phyloP scores from a whole-genome alignment of 2,329 filamentous ascomycete species.

The Pseudovirgaria hyperparasitica region DNA sequence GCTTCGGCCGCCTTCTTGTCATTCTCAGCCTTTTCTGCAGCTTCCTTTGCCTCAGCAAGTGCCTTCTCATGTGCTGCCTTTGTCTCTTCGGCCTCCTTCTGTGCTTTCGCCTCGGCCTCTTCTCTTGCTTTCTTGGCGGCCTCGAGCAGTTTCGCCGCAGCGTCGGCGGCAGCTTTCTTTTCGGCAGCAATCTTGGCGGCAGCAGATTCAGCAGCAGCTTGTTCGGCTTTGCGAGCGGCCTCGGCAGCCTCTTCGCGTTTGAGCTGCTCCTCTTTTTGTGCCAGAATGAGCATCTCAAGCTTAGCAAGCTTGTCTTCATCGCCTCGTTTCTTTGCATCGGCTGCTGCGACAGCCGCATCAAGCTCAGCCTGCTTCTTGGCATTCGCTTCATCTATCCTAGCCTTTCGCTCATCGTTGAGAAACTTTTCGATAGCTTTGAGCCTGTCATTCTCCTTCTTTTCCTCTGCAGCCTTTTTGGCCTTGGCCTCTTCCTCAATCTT shows the following conservation, averaged over 20 bases:
- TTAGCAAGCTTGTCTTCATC: slow-evolving; percentile 19
- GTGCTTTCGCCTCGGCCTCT: slow-evolving; percentile 16
- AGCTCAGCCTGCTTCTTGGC: slow-evolving; percentile 20
- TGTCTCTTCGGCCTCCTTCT: slow-evolving; percentile 16
- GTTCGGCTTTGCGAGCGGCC: slow-evolving; percentile 22
- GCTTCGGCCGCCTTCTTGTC: slow-evolving; percentile 42
- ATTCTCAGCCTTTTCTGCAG: slow-evolving; percentile 15
- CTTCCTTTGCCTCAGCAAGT: slow-evolving; percentile 10
- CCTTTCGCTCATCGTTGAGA: slow-evolving; percentile 22
- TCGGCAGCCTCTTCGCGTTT: slow-evolving; percentile 22
- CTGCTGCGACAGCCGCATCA: slow-evolving; percentile 15
- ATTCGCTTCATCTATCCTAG: slow-evolving; percentile 22
- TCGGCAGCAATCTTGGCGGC: slow-evolving; percentile 39
- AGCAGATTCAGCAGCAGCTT: slow-evolving; percentile 35
- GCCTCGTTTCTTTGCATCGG: slow-evolving; percentile 20
- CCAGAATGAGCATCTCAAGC: slow-evolving; percentile 27
- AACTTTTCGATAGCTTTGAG: slow-evolving; percentile 19
- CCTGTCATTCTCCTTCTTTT: slow-evolving; percentile 17
- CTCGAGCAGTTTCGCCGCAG: slow-evolving; percentile 15
- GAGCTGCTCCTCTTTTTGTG: slow-evolving; percentile 28
- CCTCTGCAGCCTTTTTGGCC: slow-evolving; percentile 9
- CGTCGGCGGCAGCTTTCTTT: slow-evolving; percentile 29
- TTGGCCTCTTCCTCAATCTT: too few species aligned
- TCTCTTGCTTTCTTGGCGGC: slow-evolving; percentile 19
- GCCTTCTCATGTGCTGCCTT: slow-evolving; percentile 16